These are phyloP conservation scores for Beta macrorhiza DNA, from an alignment of 179 eudicot genomes.

Conservation along the genomic window DNA sequence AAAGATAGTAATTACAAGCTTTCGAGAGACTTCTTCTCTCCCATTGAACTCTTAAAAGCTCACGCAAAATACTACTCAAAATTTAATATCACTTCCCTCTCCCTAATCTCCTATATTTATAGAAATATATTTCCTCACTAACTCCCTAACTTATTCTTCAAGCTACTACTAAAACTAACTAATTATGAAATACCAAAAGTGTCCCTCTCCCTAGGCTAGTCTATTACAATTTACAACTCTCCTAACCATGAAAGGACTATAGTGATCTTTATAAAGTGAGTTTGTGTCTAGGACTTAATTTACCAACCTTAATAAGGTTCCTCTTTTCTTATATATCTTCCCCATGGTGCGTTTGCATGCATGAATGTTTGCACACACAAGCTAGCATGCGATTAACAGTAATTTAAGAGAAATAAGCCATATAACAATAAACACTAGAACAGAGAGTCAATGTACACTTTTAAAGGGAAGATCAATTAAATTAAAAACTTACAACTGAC, in stretches of 20 bases:
- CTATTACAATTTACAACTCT: not conserved
- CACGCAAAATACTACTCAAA: too few species aligned
- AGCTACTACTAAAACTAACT: too few species aligned
- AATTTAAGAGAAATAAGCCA: not conserved
- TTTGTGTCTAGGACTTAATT: not conserved
- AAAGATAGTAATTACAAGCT: too few species aligned
- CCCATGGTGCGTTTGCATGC: not conserved
- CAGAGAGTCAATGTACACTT: conserved; percentile 7
- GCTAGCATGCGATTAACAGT: not conserved
- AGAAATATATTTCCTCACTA: too few species aligned
- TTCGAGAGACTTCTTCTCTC: too few species aligned
- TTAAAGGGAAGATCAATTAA: conserved; percentile 17
- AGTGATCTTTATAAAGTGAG: not conserved
- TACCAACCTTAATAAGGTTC: not conserved
- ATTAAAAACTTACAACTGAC: conserved; percentile 45
- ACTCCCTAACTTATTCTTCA: too few species aligned
- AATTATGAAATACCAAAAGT: too few species aligned
- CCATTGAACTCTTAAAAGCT: too few species aligned
- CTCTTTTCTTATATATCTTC: too few species aligned
- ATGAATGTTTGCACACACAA: not conserved
- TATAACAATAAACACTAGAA: not conserved
- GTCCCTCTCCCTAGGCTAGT: too few species aligned
- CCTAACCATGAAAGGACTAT: not conserved
- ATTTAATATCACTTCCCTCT: too few species aligned
- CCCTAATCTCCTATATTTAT: too few species aligned